phyloP scores from a whole-genome alignment of 2,329 filamentous ascomycete genomes.

The Chaetomium globosum region DNA sequence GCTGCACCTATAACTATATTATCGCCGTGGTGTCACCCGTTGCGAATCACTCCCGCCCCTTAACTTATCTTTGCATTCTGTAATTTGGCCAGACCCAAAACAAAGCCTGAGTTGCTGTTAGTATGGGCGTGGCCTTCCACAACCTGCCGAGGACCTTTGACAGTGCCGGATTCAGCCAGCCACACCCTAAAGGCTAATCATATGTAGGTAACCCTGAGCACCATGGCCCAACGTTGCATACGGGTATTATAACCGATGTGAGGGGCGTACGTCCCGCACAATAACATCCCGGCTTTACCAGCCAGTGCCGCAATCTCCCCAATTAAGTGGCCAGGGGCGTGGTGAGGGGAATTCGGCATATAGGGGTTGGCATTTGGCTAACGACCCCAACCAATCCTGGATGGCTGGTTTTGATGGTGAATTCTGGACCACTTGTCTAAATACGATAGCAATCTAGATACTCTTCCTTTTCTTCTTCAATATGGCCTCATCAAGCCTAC shows the following conservation, averaged over 20 bases:
- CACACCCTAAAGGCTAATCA: not conserved
- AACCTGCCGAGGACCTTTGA: not conserved
- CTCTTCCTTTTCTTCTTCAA: too few relatives aligned
- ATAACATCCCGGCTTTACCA: conserved; percentile 11
- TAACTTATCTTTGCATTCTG: too few relatives aligned
- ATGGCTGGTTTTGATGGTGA: not conserved
- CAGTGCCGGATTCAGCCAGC: not conserved
- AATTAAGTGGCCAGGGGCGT: conserved; percentile 8
- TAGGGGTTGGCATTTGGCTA: conserved; percentile 3
- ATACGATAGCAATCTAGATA: not conserved
- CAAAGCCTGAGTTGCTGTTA: not conserved
- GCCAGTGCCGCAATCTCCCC: not conserved
- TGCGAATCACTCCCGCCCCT: too few relatives aligned
- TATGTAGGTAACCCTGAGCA: not conserved
- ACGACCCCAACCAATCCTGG: not conserved
- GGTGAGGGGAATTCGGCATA: conserved; percentile 23
- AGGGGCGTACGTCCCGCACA: not conserved
- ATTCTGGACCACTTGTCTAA: not conserved
- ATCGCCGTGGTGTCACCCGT: too few relatives aligned
- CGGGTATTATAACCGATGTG: conserved; percentile 7
- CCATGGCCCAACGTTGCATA: conserved; percentile 7
- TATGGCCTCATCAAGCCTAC: not conserved
- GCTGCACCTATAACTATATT: too few relatives aligned
- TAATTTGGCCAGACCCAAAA: not conserved
- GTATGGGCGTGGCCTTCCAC: not conserved